Evolutionary conservation across 2,329 filamentous ascomycete genomes (phyloP), one percentile per base, ranked within the genome.

Genomic region (Botrytis squamosa): DNA sequence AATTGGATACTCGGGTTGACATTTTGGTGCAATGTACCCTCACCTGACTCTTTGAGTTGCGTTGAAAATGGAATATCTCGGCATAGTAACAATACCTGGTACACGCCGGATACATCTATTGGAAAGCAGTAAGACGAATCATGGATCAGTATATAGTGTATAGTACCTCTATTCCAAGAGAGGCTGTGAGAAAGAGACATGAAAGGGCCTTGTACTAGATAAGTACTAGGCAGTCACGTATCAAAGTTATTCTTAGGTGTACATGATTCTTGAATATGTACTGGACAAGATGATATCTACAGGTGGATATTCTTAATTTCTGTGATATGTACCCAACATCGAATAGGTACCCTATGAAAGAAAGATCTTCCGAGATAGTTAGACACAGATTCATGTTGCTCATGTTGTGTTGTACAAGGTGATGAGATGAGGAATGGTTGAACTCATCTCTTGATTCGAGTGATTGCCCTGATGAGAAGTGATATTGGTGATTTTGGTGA

Each of bases 161-260:
- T 18, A 57, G 22, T 25, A 60, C 46, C 44, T 71, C 70, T 71
- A 71, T 71, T 71, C 46, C 60, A 62, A 71, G 60, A 66, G 70
- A 71, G 70, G 70, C 70, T 71, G 70, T 71, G 49, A 68, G 46
- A 36, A 57, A 57, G 33, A 42, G 36, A 29, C 36, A 67, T 44
- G 25, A 44, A 52, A 67, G 25, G 25, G 36, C 14, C 46, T 67
- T 36, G 14, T 65, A 46, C 40, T 44, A n/a, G 62, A n/a, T 44
- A 33, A 12, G 62, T 55, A 55, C 65, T 67, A 36, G 33, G 18
- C 40, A 38, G 62, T n/a, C 40, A 33, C 42, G 62, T 44, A 65
- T 38, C 18, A 20, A 18, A 46, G 64, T 36, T 67, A 52, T 67
- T 52, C 44, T 67, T 67, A 38, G 44, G 64, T 52, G 25, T 52